A percentile compares a stretch with the other conserved stretches of the same genome.
Evolutionary conservation across 192 early-diverging fungal species (phyloP).

Genomic region (Rhizophlyctis rosea): DNA sequence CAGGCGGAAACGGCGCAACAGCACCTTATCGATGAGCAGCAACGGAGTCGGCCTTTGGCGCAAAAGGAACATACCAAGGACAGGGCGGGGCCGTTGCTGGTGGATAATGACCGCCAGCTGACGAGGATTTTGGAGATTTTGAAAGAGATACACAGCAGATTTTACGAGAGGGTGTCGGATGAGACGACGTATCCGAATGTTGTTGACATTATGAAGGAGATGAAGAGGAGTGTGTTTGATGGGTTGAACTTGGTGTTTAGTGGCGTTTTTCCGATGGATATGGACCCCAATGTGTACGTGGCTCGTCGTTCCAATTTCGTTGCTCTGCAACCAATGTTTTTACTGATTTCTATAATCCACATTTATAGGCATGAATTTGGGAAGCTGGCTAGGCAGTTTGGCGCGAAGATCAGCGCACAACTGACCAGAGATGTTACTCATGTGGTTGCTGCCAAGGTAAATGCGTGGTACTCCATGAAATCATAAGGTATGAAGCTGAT

Average conservation of each 20-base stretch:
- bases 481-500: background rate
- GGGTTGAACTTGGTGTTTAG: constrained; percentile 76
- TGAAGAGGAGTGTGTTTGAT: constrained; percentile 62
- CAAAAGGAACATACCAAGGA: background rate
- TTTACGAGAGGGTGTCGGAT: constrained; percentile 44
- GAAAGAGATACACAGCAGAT: constrained; percentile 61
- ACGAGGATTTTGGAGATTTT: constrained; percentile 51
- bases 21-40: constrained; percentile 4
- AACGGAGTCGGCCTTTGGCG: background rate
- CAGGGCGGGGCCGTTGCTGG: background rate
- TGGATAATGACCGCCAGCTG: constrained; percentile 42
- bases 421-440: constrained; percentile 72
- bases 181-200: constrained; percentile 14
- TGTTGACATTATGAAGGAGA: constrained; percentile 53
- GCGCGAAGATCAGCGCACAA: constrained; percentile 69
- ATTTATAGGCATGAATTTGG: constrained; percentile 67
- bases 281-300: constrained; percentile 36
- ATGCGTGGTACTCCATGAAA: background rate
- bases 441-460: constrained; percentile 60
- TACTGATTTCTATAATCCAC: background rate
- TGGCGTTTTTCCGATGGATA: constrained; percentile 70
- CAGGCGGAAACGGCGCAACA: background rate
- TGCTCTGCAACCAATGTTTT: background rate
- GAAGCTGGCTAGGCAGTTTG: constrained; percentile 76
- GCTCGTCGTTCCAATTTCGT: background rate